Evolutionary conservation across 495 filamentous ascomycete genomes (phyloP).

Genomic region (Lasiosphaeria ovina): DNA sequence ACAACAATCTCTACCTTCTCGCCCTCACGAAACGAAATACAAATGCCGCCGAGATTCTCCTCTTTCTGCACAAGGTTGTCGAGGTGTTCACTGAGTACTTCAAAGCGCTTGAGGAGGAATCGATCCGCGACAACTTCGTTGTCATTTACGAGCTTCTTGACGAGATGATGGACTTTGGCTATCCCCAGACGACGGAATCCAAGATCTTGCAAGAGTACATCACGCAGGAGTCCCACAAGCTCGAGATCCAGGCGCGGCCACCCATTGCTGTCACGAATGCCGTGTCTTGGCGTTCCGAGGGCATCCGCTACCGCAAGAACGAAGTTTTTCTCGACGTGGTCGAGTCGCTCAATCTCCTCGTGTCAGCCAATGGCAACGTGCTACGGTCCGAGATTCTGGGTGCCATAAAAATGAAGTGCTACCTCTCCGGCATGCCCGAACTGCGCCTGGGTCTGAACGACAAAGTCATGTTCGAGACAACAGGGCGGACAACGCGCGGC

Average conservation of each 20-base stretch:
- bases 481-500: constrained; percentile 87
- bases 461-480: constrained; percentile 99
- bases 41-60: constrained; percentile 96
- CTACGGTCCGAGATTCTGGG: constrained; percentile 96
- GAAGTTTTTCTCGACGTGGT: constrained; percentile 98
- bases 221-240: constrained; percentile 98
- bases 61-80: constrained; percentile 97
- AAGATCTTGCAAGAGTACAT: constrained; percentile 99
- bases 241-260: constrained; percentile 97
- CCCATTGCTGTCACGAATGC: constrained; percentile 99
- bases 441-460: constrained; percentile 93
- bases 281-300: constrained; percentile 96
- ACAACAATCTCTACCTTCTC: constrained; percentile 99
- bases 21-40: constrained; percentile 98
- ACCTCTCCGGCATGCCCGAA: constrained; percentile 97
- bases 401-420: constrained; percentile 99
- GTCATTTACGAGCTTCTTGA: constrained; percentile 98
- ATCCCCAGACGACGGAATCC: constrained; percentile 97
- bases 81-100: constrained; percentile 99
- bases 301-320: constrained; percentile 98
- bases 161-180: constrained; percentile 99
- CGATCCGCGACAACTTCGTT: constrained; percentile 99
- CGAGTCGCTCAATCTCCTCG: constrained; percentile 94
- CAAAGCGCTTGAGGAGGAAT: constrained; percentile 98
- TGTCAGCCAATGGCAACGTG: constrained; percentile 92